A percentile compares a stretch with the other conserved stretches of the same genome.
These are phyloP conservation scores for Petunia secreta DNA, from an alignment of 257 asterid genomes.

Conservation along the genomic window DNA sequence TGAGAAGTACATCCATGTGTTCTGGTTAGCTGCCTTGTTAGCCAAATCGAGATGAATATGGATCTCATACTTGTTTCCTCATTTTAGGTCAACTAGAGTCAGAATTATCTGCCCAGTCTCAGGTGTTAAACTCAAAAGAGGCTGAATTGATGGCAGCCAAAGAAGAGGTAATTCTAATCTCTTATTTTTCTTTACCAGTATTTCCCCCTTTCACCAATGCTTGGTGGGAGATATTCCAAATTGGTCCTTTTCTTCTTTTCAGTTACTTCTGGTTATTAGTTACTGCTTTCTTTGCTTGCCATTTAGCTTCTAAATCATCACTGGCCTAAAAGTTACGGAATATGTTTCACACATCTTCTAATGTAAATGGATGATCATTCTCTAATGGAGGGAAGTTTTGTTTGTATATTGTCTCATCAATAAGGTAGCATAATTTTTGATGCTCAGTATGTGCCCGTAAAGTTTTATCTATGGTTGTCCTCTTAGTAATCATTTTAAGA, in stretches of 20 bases:
- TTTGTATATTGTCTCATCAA: too few species aligned
- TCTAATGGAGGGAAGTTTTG: too few species aligned
- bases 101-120: slow-evolving; percentile 73
- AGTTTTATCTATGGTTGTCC: too few species aligned
- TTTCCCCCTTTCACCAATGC: not conserved
- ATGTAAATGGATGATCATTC: too few species aligned
- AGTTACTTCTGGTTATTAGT: not conserved
- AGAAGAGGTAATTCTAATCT: slow-evolving; percentile 60
- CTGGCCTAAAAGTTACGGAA: too few species aligned
- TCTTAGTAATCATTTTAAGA: too few species aligned
- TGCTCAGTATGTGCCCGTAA: too few species aligned
- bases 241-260: not conserved
- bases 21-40: not conserved
- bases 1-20: slow-evolving; percentile 64
- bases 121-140: slow-evolving; percentile 67
- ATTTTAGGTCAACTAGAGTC: slow-evolving; percentile 87
- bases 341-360: too few species aligned
- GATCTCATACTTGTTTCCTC: slow-evolving; percentile 31
- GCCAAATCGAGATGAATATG: slow-evolving; percentile 3
- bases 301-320: too few species aligned
- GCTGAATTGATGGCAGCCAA: slow-evolving; percentile 68
- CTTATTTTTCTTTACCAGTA: not conserved
- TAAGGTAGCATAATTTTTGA: too few species aligned
- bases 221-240: not conserved
- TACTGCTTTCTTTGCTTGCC: not conserved